Evolutionary conservation across 192 early-diverging fungal genomes (phyloP), one percentile per base, ranked within the genome.

Genomic region (Jimgerdemannia lactiflua): DNA sequence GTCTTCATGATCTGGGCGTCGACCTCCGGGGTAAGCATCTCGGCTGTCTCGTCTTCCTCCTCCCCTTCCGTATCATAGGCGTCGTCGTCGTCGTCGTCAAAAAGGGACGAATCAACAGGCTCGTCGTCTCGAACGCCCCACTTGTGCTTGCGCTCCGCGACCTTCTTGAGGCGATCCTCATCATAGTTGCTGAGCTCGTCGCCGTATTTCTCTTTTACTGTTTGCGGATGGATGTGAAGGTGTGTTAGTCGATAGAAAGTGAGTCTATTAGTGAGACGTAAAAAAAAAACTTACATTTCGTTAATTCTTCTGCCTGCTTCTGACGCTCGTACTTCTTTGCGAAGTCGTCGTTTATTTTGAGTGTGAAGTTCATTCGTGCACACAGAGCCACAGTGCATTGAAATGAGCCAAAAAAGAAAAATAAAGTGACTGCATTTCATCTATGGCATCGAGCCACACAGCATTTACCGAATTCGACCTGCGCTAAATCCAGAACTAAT

Each of bases 1-100:
- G 97, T 96, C 71, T 93, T 93, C 89, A 99, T 88, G 71, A 99
- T 98, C 81, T 97, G 94, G 6, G 90, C 92, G 73, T 99, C 96
- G 8, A 98, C 79, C 42, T 93, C 94, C 4, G 96, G 94, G 4
- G 96, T 96, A 8, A 96, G 84, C 29, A 98, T 85, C 72, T 90
- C 91, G 43, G 91, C 94, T 65, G 85, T 82, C 73, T 93, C 92
- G 78, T 95, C 94, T 74, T 95, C 94, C 39, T 92, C 92, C 39
- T 89, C 91, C 43, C 93, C 92, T 2, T 89, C 87, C 18, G 85
- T 84, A n/a, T n/a, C n/a, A n/a, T n/a, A n/a, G n/a, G 4, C 49
- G 40, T 82, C 85, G 3, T 83, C 84, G 69, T 89, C 83, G n/a
- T 81, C 77, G 10, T 72, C 70, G 39, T 85, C 67, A 8, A 67